These are phyloP conservation scores for Xylaria intraflava DNA, from an alignment of 495 filamentous ascomycete genomes.

Conservation along the genomic window DNA sequence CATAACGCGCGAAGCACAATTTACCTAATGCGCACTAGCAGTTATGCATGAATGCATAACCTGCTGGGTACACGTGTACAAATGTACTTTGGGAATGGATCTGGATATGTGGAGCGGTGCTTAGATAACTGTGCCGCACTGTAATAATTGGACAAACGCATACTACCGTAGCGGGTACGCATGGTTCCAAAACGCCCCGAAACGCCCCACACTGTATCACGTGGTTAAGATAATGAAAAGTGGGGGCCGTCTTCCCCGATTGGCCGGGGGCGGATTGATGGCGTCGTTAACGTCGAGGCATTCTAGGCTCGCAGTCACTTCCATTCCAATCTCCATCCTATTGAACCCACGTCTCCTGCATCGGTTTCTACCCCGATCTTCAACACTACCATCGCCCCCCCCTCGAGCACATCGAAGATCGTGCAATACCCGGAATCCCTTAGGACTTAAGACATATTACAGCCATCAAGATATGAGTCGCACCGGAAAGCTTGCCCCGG, in stretches of 20 bases:
- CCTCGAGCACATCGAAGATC: conserved; percentile 2
- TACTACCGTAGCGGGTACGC: not conserved
- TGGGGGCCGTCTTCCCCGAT: not conserved
- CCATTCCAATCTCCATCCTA: conserved; percentile 7
- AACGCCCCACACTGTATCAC: not conserved
- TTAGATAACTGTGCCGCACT: no score
- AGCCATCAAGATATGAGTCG: conserved; percentile 57
- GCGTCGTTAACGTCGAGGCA: not conserved
- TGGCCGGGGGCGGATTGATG: not conserved
- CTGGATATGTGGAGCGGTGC: not conserved
- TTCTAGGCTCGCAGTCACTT: conserved; percentile 10
- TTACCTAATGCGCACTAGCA: no score
- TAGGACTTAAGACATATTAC: not conserved
- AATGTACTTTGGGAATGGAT: not conserved
- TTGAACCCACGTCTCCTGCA: conserved; percentile 12
- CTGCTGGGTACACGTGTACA: not conserved
- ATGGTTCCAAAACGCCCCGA: no score
- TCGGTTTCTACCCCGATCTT: conserved; percentile 12
- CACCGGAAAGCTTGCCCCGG: conserved; percentile 77
- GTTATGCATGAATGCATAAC: no score
- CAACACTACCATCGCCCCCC: not conserved
- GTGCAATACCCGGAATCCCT: conserved; percentile 5
- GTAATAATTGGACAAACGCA: not conserved
- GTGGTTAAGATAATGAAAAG: not conserved
- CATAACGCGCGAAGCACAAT: no score